A percentile compares a stretch with the other conserved stretches of the same genome.
These are phyloP conservation scores for Neonectria neomacrospora DNA, from an alignment of 2,329 filamentous ascomycete genomes.

Conservation along the genomic window DNA sequence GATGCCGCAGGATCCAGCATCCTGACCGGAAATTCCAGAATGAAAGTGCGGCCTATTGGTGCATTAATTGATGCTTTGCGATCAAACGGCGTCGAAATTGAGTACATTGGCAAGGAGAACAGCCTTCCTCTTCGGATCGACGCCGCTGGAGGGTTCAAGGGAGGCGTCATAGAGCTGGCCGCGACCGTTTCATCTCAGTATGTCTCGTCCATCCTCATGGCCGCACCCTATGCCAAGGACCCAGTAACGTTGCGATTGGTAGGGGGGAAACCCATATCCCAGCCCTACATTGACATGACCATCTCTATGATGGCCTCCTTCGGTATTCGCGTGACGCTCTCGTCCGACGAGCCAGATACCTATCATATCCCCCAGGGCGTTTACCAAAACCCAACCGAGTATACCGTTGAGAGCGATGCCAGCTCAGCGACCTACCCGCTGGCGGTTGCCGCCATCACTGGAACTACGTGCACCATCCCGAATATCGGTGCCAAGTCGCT, in stretches of 20 bases:
- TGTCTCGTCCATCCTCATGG: constrained; percentile 96
- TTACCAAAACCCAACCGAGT: constrained; percentile 86
- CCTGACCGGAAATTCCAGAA: constrained; percentile 92
- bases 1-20: constrained; percentile 72
- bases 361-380: constrained; percentile 90
- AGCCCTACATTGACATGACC: constrained; percentile 98
- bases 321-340: constrained; percentile 82
- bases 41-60: constrained; percentile 96
- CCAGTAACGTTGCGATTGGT: constrained; percentile 90
- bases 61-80: constrained; percentile 90
- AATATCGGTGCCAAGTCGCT: constrained; percentile 94
- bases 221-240: constrained; percentile 94
- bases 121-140: constrained; percentile 87
- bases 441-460: constrained; percentile 93
- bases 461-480: constrained; percentile 93
- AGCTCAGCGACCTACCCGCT: constrained; percentile 97
- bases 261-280: constrained; percentile 97
- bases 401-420: constrained; percentile 95
- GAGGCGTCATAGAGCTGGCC: constrained; percentile 89
- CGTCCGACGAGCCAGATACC: constrained; percentile 82
- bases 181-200: constrained; percentile 99
- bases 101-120: constrained; percentile 84
- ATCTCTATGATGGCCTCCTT: constrained; percentile 97
- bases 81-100: constrained; percentile 85
- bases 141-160: constrained; percentile 84